Evolutionary conservation across 257 asterid genomes (phyloP), one percentile per base, ranked within the genome.

Genomic region (Salvia rosmarinus): DNA sequence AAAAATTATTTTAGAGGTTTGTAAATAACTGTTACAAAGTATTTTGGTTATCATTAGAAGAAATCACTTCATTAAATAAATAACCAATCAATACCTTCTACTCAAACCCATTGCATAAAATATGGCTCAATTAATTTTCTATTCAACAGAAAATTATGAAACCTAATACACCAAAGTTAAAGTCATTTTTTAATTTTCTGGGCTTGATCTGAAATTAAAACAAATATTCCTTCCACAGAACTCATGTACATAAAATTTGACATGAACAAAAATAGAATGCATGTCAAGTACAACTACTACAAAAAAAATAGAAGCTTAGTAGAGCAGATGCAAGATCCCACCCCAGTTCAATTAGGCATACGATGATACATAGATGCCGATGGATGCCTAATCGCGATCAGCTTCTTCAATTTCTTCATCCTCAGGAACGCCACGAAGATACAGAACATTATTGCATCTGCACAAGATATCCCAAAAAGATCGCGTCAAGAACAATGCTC

Each of bases 391-490:
- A 55, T 89, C 89, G 0, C 64, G 81, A 23, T 86, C 95, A 2
- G 90, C 96, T 17, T 89, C 98, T 74, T 85, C 95, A 6, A 87
- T 78, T 63, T 85, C 98, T 81, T 91, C 98, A 47, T 91, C 98
- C 85, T 91, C 98, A 0, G 90, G 89, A 11, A 91, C 88, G 0
- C 96, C 97, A 0, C 97, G 91, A 17, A 91, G 86, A 83, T 91
- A 87, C n/a, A 91, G 93, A 55, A 91, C 97, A 62, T 91, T 91
- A 61, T 91, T 91, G 76, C 97, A 91, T 75, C 97, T 91, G 85
- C 78, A 76, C 17, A 67, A 28, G 43, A 65, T 68, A 52, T 37
- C 6, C 25, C 16, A 9, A 42, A 2, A 57, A 54, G 32, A 70
- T 49, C 4, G n/a, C 34, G 13, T 74, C 68, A 57, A 32, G 52